Evolutionary conservation across 2,329 filamentous ascomycete species (phyloP), one percentile per base, ranked within the genome.

Genomic region (Elsinoe batatas): DNA sequence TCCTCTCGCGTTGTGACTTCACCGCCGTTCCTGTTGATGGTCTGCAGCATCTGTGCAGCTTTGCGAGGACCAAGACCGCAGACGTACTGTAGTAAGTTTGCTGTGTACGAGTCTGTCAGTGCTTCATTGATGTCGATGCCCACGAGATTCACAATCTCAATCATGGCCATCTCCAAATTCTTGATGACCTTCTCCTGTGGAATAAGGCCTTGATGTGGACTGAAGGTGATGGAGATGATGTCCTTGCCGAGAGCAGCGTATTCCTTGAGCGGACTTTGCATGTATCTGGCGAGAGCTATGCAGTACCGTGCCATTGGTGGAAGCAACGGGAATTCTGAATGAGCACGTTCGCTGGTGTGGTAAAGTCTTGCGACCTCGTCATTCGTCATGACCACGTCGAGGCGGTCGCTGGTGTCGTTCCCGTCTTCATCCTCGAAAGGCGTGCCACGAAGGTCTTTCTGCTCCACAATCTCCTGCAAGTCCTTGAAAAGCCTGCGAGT

Each of bases 321-420:
- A 30, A 95, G 77, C 11, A 84, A 84, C 5, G 93, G 90, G 66
- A 95, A 88, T 60, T 97, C 91, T 10, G 80, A 74, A 49, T 80
- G 76, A 10, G 87, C 91, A 40, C 91, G 83, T 12, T 84, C 81
- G 67, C 90, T 96, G 64, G 90, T 88, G 71, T 96, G 91, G 74
- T 96, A 98, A 3, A 97, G 79, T 43, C 93, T 83, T n/a, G 93
- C 93, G 50, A 96, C 90, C 72, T 98, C 93, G 64, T 98, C 93
- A 63, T 97, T 96, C 59, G 96, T 87, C 55, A 95, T 82, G 30
- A 97, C 78, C 8, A 97, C 86, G 58, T 97, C 91, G 30, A 98
- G 76, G 10, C 82, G 81, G 65, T 95, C 90, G 57, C 78, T 87
- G 57, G 84, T 79, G 60, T 87, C 85, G 56, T 82, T 82, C 26